These are phyloP conservation scores for Xenosphaeropsis pyriputrescens DNA, from an alignment of 2,329 filamentous ascomycete species.

Conservation along the genomic window DNA sequence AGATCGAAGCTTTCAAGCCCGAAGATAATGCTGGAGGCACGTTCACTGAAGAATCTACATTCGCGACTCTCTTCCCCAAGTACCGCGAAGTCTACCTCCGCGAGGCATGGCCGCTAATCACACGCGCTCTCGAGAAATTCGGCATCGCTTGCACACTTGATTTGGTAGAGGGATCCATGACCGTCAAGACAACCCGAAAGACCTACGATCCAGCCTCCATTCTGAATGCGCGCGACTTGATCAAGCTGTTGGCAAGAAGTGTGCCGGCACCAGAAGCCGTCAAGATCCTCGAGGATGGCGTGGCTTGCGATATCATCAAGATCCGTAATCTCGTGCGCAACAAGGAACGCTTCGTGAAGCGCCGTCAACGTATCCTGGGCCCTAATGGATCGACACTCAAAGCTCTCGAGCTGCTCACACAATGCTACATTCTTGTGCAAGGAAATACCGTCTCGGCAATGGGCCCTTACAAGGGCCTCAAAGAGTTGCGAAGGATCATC, in stretches of 20 bases:
- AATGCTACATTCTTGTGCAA: slow-evolving; percentile 88
- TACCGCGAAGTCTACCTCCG: slow-evolving; percentile 91
- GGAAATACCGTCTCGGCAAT: slow-evolving; percentile 90
- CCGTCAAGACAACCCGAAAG: slow-evolving; percentile 84
- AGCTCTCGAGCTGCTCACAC: slow-evolving; percentile 80
- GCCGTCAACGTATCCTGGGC: slow-evolving; percentile 81
- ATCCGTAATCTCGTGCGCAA: slow-evolving; percentile 80
- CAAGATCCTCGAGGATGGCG: slow-evolving; percentile 84
- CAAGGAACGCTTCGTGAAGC: slow-evolving; percentile 92
- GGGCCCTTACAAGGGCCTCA: slow-evolving; percentile 84
- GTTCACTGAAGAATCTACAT: slow-evolving; percentile 87
- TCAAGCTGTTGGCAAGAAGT: slow-evolving; percentile 81
- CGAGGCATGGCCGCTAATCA: slow-evolving; percentile 86
- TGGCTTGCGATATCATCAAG: slow-evolving; percentile 93
- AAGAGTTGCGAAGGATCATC: slow-evolving; percentile 78
- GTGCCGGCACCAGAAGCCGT: slow-evolving; percentile 88
- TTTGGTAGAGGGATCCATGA: slow-evolving; percentile 92
- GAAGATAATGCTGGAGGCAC: slow-evolving; percentile 75
- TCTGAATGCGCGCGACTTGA: slow-evolving; percentile 83
- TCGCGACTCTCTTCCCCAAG: slow-evolving; percentile 77
- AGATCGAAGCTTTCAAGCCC: slow-evolving; percentile 71
- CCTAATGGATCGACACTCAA: slow-evolving; percentile 88
- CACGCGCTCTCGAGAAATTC: slow-evolving; percentile 69
- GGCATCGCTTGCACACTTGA: slow-evolving; percentile 88
- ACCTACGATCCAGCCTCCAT: slow-evolving; percentile 88